Conservation (phyloP, 768 basidiomycete genomes). For the Suillus sp. region DNA sequence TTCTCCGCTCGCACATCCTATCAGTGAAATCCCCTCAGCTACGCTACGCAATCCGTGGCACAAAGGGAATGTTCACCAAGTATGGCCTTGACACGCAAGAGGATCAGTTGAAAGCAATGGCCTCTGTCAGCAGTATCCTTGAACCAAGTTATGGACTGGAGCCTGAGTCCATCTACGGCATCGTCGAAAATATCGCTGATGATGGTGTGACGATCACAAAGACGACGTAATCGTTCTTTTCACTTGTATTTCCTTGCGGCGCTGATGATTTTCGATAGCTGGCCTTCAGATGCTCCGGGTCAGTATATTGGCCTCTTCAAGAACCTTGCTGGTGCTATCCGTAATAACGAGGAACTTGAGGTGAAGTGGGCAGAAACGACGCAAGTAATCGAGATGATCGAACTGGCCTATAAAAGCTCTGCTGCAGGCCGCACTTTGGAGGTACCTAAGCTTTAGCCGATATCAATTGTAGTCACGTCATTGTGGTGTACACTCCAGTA, state of each 20-base stretch:
- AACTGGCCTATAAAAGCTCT: slow-evolving; percentile 69
- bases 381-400: slow-evolving; percentile 74
- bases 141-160: slow-evolving; percentile 57
- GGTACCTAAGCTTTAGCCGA: slow-evolving; percentile 23
- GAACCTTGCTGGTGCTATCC: slow-evolving; percentile 66
- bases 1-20: slow-evolving; percentile 68
- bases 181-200: slow-evolving; percentile 53
- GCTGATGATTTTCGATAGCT: slow-evolving; percentile 42
- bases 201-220: slow-evolving; percentile 41
- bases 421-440: slow-evolving; percentile 54
- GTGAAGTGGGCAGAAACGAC: slow-evolving; percentile 79
- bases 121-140: slow-evolving; percentile 47
- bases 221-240: slow-evolving; percentile 35
- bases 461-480: neutral
- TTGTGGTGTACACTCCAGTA: neutral
- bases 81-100: slow-evolving; percentile 81
- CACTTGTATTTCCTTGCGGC: slow-evolving; percentile 23
- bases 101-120: slow-evolving; percentile 64
- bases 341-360: slow-evolving; percentile 50
- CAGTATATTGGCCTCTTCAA: slow-evolving; percentile 62
- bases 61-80: slow-evolving; percentile 72
- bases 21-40: slow-evolving; percentile 67
- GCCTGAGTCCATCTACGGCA: slow-evolving; percentile 63
- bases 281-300: slow-evolving; percentile 63
- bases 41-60: slow-evolving; percentile 73